phyloP scores from a whole-genome alignment of 108 stramenopile species.

The Cylindrotheca fusiformis region DNA sequence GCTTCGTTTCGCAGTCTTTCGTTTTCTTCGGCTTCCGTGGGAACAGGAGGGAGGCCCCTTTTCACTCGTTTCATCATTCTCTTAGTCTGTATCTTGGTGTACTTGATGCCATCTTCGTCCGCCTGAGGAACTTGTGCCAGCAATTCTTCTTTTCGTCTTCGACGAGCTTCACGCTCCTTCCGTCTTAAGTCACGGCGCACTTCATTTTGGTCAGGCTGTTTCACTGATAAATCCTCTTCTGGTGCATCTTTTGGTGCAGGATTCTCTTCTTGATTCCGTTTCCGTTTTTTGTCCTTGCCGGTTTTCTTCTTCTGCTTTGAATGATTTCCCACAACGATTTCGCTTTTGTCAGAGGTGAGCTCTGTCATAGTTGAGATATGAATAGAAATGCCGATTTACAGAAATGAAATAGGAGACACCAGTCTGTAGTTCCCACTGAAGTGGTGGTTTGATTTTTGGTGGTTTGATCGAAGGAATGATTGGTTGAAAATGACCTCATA shows the following conservation, averaged over 20 bases:
- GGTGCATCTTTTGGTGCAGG: conserved; percentile 6
- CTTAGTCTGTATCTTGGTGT: conserved; percentile 78
- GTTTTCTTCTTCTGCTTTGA: conserved; percentile 16
- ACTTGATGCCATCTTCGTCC: conserved; percentile 66
- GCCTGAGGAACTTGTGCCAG: conserved; percentile 45
- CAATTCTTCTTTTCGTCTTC: conserved; percentile 36
- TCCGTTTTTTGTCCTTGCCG: conserved; percentile 1
- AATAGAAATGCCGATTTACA: too few relatives aligned
- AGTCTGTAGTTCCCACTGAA: too few relatives aligned
- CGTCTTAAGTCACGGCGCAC: not conserved
- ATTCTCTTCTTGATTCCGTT: not conserved
- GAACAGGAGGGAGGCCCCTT: conserved; percentile 65
- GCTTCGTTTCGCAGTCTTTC: conserved; percentile 53
- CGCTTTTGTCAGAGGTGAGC: too few relatives aligned
- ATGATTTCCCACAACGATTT: not conserved
- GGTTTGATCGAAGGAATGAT: too few relatives aligned
- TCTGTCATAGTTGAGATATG: too few relatives aligned
- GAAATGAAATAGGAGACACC: too few relatives aligned
- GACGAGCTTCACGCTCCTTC: conserved; percentile 6
- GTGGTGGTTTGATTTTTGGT: too few relatives aligned
- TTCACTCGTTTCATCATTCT: conserved; percentile 86
- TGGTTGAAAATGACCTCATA: too few relatives aligned
- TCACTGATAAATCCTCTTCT: conserved; percentile 1
- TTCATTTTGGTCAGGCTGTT: not conserved
- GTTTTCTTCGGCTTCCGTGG: conserved; percentile 67